These are phyloP conservation scores for Geum urbanum DNA, from an alignment of 306 rosid genomes.

Conservation along the genomic window DNA sequence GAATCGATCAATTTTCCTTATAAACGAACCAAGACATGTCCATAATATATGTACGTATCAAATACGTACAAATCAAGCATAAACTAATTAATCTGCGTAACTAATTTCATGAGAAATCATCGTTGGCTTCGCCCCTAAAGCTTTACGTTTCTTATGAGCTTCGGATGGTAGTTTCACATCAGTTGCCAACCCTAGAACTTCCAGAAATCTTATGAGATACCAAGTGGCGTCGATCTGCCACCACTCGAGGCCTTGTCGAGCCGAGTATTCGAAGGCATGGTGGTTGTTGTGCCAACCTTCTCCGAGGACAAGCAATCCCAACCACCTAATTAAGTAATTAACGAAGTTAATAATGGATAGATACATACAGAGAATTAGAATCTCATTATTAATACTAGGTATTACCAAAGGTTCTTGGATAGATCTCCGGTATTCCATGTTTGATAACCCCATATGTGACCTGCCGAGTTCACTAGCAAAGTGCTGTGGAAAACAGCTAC, in stretches of 20 bases:
- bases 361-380: no score
- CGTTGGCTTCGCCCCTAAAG: slow-evolving; percentile 4
- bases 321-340: slow-evolving; percentile 47
- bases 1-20: no score
- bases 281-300: slow-evolving; percentile 96
- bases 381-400: background rate
- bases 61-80: background rate
- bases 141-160: slow-evolving; percentile 57
- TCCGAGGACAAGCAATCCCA: slow-evolving; percentile 71
- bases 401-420: slow-evolving; percentile 77
- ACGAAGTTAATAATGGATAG: no score
- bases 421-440: slow-evolving; percentile 70
- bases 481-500: slow-evolving; percentile 72
- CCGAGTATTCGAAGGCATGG: slow-evolving; percentile 87
- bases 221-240: slow-evolving; percentile 86
- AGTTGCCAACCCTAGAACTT: slow-evolving; percentile 63
- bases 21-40: no score
- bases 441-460: slow-evolving; percentile 82
- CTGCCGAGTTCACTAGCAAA: slow-evolving; percentile 84
- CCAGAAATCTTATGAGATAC: slow-evolving; percentile 57
- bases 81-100: background rate
- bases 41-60: background rate
- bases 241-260: slow-evolving; percentile 87
- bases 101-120: background rate
- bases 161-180: slow-evolving; percentile 60